phyloP scores from a whole-genome alignment of 129 eudicot genomes.

The Artemisia argyi region DNA sequence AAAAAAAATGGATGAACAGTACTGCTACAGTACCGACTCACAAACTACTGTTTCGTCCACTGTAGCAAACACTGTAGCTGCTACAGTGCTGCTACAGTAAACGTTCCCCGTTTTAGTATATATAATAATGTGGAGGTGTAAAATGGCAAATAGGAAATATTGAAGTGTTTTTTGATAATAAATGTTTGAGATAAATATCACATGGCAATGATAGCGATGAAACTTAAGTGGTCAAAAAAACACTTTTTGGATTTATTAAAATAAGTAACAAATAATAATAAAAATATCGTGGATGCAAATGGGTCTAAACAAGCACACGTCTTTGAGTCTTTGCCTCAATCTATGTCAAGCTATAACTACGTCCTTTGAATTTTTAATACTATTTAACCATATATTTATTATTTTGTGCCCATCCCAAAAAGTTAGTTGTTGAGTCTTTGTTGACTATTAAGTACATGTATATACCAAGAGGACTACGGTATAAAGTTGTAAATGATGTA shows the following conservation, averaged over 20 bases:
- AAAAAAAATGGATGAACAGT: no score
- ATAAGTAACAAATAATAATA: constrained; percentile 12
- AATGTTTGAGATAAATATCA: constrained; percentile 18
- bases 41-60: no score
- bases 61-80: no score
- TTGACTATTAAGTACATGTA: no score
- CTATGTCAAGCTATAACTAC: constrained; percentile 31
- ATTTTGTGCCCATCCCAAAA: neutral
- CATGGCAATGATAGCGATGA: constrained; percentile 31
- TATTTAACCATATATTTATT: neutral
- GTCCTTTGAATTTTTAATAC: neutral
- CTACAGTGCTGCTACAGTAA: no score
- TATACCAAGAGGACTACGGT: no score
- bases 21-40: no score
- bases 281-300: constrained; percentile 11
- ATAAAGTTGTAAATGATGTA: no score
- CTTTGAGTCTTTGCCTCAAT: constrained; percentile 37
- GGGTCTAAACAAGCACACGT: constrained; percentile 34
- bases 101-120: no score
- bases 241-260: constrained; percentile 38
- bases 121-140: neutral
- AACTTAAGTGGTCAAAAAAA: constrained; percentile 34
- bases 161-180: neutral
- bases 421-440: no score
- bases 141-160: neutral